Evolutionary conservation across 2,329 filamentous ascomycete genomes (phyloP), one percentile per base, ranked within the genome.

Genomic region (Ophiostoma himal-ulmi): DNA sequence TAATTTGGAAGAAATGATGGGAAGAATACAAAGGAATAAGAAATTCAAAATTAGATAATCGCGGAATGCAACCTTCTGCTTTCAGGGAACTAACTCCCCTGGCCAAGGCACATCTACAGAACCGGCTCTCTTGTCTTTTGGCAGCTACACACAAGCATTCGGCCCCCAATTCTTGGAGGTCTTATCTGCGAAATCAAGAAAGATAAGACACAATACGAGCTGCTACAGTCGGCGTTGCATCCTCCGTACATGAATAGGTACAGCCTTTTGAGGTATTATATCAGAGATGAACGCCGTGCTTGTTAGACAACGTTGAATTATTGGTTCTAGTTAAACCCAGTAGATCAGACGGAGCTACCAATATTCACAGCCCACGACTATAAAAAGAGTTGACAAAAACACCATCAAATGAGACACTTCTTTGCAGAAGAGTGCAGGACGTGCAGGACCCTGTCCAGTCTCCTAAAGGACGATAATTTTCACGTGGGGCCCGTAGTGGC

Each of bases 171-270:
- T 13, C 30, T n/a, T 34, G 13, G 44, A 5, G 44, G 14, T 64
- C 30, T 64, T 64, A 2, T 39, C 37, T 65, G 62, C 62, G 57
- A 65, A 39, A 65, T 39, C 62, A 65, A n/a, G 62, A 39, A 65
- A 65, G 30, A 65, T n/a, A 6, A 39, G 36, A 65, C 36, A 11
- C 37, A 36, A 39, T 34, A 62, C 26, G 57, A 62, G 22, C 57
- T 34, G 57, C 52, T 57, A 57, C 57, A 26, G 22, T 17, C 57
- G 22, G 26, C 22, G 57, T 62, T 11, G 26, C 57, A 62, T 62
- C 26, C 26, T 62, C 20, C 44, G 44, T 20, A 20, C 44, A 44
- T 30, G 30, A 30, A 30, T 30, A 30, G 30, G 30, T 30, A 30
- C 30, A 30, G 30, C 7, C 44, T 52, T 7, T 11, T 41, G 39